phyloP scores from a whole-genome alignment of 2,329 filamentous ascomycete genomes.

The Scytalidium sp. region DNA sequence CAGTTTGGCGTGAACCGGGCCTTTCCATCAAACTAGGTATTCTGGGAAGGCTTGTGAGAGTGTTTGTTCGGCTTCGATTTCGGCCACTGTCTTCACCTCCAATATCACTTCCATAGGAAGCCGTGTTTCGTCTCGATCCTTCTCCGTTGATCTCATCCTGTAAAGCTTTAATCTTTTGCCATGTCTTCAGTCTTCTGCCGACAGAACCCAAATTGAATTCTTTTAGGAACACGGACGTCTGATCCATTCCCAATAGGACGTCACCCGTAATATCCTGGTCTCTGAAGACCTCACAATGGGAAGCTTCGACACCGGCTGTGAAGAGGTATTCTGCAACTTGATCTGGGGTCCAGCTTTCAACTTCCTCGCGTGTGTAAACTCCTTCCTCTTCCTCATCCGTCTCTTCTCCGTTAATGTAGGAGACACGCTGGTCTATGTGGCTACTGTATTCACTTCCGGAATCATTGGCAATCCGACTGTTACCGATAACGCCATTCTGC shows the following conservation, averaged over 20 bases:
- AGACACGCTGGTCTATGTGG: constrained; percentile 71
- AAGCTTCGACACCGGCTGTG: constrained; percentile 77
- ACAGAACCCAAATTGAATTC: constrained; percentile 92
- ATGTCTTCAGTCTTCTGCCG: constrained; percentile 84
- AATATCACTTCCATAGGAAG: constrained; percentile 55
- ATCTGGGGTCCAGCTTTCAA: constrained; percentile 74
- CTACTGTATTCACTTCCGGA: constrained; percentile 90
- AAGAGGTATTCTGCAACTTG: constrained; percentile 90
- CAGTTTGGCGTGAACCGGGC: constrained; percentile 20
- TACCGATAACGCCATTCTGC: constrained; percentile 36
- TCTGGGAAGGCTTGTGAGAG: constrained; percentile 21
- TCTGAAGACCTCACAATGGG: constrained; percentile 89
- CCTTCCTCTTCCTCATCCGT: constrained; percentile 88
- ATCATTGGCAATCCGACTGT: constrained; percentile 59
- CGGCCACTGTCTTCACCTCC: constrained; percentile 51
- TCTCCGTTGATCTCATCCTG: constrained; percentile 77
- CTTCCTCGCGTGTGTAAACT: constrained; percentile 68
- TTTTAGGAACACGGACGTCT: constrained; percentile 91
- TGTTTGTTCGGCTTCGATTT: constrained; percentile 39
- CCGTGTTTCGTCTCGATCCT: constrained; percentile 48
- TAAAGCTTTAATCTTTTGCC: constrained; percentile 91
- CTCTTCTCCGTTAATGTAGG: constrained; percentile 91
- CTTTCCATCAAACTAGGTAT: constrained; percentile 25
- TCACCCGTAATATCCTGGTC: constrained; percentile 97
- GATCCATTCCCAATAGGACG: constrained; percentile 90